phyloP scores from a whole-genome alignment of 768 basidiomycete genomes.

The Rhodotorula paludigena region DNA sequence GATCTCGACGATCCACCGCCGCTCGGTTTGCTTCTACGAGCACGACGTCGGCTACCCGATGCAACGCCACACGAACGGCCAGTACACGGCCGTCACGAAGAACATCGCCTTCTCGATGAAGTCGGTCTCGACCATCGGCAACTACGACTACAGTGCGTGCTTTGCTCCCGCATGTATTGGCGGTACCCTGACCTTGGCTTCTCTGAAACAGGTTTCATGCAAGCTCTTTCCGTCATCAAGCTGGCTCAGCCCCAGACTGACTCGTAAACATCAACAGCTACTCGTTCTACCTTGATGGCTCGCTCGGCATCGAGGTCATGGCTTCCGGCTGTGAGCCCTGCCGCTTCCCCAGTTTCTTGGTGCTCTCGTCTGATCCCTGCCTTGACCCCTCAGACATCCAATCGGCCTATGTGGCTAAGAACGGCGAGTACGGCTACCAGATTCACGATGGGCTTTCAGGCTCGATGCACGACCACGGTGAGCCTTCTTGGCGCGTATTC shows the following conservation, averaged over 20 bases:
- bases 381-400: conserved; percentile 6
- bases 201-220: neutral
- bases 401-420: conserved; percentile 13
- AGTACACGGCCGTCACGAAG: conserved; percentile 41
- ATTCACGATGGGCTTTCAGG: conserved; percentile 42
- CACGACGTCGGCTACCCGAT: conserved; percentile 42
- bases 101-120: conserved; percentile 38
- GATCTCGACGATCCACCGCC: conserved; percentile 42
- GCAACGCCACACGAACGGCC: conserved; percentile 39
- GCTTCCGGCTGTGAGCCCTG: conserved; percentile 42
- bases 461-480: conserved; percentile 40
- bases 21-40: conserved; percentile 41
- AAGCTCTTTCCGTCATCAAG: no score
- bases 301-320: conserved; percentile 28
- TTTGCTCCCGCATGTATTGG: neutral
- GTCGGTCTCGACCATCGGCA: conserved; percentile 38
- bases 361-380: no score
- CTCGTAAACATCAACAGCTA: no score
- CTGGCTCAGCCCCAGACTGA: neutral
- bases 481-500: conserved; percentile 24
- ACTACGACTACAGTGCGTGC: neutral
- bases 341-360: no score
- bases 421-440: conserved; percentile 42
- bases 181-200: no score
- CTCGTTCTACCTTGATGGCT: conserved; percentile 38